Percentiles rank a stretch among this genome's conserved stretches.
phyloP scores from a whole-genome alignment of 2,329 filamentous ascomycete species.

The Trichoderma arundinaceum region DNA sequence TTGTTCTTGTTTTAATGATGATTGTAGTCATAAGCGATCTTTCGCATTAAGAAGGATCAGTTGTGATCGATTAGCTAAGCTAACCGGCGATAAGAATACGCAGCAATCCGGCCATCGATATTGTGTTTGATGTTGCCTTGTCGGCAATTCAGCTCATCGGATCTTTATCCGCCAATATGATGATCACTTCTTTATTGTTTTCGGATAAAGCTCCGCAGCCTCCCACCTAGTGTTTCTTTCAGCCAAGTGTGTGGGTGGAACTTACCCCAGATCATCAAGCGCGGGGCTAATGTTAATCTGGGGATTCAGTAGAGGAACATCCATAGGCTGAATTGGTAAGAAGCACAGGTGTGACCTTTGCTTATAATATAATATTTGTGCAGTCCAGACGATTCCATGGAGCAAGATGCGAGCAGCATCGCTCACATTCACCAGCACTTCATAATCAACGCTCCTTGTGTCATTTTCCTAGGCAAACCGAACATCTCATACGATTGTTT shows the following conservation, averaged over 20 bases:
- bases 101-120: not conserved
- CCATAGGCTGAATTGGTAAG: not conserved
- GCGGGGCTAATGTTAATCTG: constrained; percentile 5
- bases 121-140: not conserved
- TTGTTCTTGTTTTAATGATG: not conserved
- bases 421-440: not conserved
- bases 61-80: not conserved
- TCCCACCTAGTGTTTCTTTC: not conserved
- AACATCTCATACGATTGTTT: not conserved
- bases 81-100: not conserved
- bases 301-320: not conserved
- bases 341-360: not conserved
- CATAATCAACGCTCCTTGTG: not conserved
- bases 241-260: constrained; percentile 7
- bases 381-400: not conserved
- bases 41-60: not conserved
- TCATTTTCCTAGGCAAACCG: not conserved
- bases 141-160: not conserved
- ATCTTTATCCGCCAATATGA: constrained; percentile 2
- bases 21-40: not conserved
- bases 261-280: constrained; percentile 15
- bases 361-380: constrained; percentile 5
- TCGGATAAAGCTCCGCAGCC: constrained; percentile 8
- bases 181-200: not conserved
- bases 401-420: not conserved